Base-by-base conservation (phyloP, 1,139 yeast genomes). In the Candida neerlandica region DNA sequence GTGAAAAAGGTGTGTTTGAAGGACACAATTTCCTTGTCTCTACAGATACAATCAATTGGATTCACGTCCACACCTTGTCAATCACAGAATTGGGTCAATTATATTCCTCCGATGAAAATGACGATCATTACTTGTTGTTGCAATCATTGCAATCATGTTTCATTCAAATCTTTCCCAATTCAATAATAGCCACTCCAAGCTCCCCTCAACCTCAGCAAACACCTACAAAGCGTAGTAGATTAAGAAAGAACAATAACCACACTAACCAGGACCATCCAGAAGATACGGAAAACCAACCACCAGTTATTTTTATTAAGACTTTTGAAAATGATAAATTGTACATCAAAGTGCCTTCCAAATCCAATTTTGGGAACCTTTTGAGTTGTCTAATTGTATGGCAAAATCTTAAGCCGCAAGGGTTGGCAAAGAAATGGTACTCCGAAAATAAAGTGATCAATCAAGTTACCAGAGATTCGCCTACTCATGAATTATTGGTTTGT, bases 311-410 rank as follows among this genome's bases (percentile, higher is more conserved):
- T 56, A 70, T 83, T 30, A 73, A 73, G 44, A 74, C 82, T 1
- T 72, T 66, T 56, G 76, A 75, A 54, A 76, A 76, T 52, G 79
- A 74, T 39, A 73, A 71, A 48, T 63, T 82, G 11, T 82, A 73
- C 58, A 65, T 85, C 46, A 75, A 71, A 48, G 69, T 81, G 6
- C 62, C 72, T 2, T 71, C 78, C 23, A 75, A 70, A 51, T 52
- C 64, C n/a, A 71, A 68, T 39, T 83, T 84, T 52, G 73, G 79
- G 32, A 70, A 71, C 45, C 61, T 86, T 29, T 56, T 86, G n/a
- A 70, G 81, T 41, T 62, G 78, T 19, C 65, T 86, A 43, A 60
- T 84, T 33, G 79, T 84, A 43, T 86, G 95, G 94, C 86, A 84
- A 56, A 74, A 78, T 44, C 60, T 86, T 56, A 78, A 73, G 53